phyloP scores from a whole-genome alignment of 108 stramenopile genomes.

The Conticribra weissflogii region DNA sequence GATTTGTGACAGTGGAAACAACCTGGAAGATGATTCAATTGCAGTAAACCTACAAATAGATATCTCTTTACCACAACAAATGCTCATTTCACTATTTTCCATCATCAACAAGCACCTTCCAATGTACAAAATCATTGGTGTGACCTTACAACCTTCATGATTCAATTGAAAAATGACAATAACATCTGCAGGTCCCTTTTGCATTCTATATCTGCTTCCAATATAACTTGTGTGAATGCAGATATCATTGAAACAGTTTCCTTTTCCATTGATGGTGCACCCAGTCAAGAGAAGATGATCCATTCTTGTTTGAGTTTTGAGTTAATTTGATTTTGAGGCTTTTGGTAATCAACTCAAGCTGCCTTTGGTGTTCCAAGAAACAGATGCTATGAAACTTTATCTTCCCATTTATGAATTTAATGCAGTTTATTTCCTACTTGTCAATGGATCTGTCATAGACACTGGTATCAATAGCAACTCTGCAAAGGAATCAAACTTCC shows the following conservation, averaged over 20 bases:
- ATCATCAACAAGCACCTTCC: slow-evolving; percentile 23
- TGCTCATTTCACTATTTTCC: slow-evolving; percentile 26
- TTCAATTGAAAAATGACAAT: background rate
- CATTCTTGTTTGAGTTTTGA: slow-evolving; percentile 21
- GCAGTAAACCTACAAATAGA: slow-evolving; percentile 24
- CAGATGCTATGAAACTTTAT: background rate
- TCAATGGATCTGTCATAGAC: slow-evolving; percentile 18
- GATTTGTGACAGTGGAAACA: no score
- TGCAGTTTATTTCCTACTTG: slow-evolving; percentile 30
- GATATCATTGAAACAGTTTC: slow-evolving; percentile 24
- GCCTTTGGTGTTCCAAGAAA: background rate
- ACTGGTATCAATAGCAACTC: slow-evolving; percentile 7
- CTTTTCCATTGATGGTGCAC: slow-evolving; percentile 22
- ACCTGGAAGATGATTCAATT: slow-evolving; percentile 2
- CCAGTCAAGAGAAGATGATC: slow-evolving; percentile 18
- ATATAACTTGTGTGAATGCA: slow-evolving; percentile 30
- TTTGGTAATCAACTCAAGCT: slow-evolving; percentile 19
- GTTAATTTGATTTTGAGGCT: slow-evolving; percentile 29
- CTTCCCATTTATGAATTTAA: slow-evolving; percentile 29
- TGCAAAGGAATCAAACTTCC: background rate
- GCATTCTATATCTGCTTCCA: background rate
- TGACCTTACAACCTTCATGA: slow-evolving; percentile 20
- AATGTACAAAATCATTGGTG: slow-evolving; percentile 22
- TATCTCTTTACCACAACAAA: slow-evolving; percentile 26
- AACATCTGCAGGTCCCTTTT: background rate